Conservation (phyloP, 176 grass and related monocot genomes). For the Bonia amplexicaulis region DNA sequence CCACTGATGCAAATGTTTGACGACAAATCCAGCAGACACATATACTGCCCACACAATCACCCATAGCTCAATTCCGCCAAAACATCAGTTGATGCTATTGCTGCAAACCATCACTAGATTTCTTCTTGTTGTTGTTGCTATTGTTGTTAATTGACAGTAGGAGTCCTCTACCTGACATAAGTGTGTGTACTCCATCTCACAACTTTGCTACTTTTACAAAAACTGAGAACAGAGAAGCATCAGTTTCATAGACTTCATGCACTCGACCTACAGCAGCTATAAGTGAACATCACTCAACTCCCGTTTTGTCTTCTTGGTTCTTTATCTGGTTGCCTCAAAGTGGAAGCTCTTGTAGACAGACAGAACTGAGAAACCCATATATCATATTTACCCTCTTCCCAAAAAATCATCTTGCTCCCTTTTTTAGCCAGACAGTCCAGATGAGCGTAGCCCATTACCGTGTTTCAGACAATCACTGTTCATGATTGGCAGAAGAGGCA, state of each 20-base stretch:
- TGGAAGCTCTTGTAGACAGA: background rate
- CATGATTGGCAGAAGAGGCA: background rate
- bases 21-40: background rate
- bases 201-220: conserved; percentile 4
- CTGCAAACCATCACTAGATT: background rate
- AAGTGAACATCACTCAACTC: conserved; percentile 1
- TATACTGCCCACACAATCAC: background rate
- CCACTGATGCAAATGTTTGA: background rate
- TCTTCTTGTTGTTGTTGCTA: background rate
- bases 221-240: conserved; percentile 1
- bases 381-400: background rate
- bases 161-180: background rate
- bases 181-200: background rate
- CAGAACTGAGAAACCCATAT: background rate
- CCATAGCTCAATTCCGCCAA: background rate
- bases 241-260: background rate
- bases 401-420: background rate
- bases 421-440: background rate
- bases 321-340: background rate
- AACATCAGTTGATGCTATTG: background rate
- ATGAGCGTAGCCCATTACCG: background rate
- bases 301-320: background rate
- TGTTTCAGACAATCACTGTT: background rate
- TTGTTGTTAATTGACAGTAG: background rate
- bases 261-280: background rate